Evolutionary conservation across 2,329 filamentous ascomycete genomes (phyloP).

Genomic region (Clonostachys rosea): DNA sequence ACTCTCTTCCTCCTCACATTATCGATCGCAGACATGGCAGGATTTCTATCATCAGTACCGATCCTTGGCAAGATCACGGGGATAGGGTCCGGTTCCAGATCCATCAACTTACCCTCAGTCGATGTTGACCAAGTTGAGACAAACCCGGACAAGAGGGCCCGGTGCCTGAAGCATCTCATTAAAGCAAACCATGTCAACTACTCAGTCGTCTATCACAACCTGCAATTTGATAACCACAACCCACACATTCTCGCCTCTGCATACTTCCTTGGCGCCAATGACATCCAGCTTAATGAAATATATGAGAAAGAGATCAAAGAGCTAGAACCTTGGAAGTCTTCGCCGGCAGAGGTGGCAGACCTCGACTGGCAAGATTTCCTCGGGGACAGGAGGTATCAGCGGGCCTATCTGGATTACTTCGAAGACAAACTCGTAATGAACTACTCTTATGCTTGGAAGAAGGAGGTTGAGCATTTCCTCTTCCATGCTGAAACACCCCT

Average conservation of each 20-base stretch:
- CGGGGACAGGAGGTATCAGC: conserved; percentile 75
- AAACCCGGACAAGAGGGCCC: conserved; percentile 69
- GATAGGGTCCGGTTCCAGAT: conserved; percentile 14
- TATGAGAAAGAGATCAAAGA: conserved; percentile 72
- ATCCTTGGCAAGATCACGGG: conserved; percentile 17
- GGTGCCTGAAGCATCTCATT: conserved; percentile 85
- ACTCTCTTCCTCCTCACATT: no score
- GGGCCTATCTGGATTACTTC: conserved; percentile 91
- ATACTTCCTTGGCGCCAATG: conserved; percentile 75
- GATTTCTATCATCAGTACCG: conserved; percentile 25
- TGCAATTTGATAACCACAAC: conserved; percentile 77
- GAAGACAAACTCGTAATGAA: conserved; percentile 78
- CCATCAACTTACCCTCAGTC: conserved; percentile 60
- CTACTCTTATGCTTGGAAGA: conserved; percentile 79
- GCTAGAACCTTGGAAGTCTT: conserved; percentile 77
- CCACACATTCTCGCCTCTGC: conserved; percentile 79
- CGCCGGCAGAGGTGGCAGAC: conserved; percentile 76
- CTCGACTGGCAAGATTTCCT: conserved; percentile 85
- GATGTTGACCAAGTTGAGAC: conserved; percentile 77
- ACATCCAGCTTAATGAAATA: conserved; percentile 69
- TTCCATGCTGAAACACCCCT: conserved; percentile 72
- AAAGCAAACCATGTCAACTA: conserved; percentile 91
- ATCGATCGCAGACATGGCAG: conserved; percentile 15
- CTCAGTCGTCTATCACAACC: conserved; percentile 72
- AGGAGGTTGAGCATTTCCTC: conserved; percentile 70